These are phyloP conservation scores for Neurospora sp. DNA, from an alignment of 495 filamentous ascomycete species.

Conservation along the genomic window DNA sequence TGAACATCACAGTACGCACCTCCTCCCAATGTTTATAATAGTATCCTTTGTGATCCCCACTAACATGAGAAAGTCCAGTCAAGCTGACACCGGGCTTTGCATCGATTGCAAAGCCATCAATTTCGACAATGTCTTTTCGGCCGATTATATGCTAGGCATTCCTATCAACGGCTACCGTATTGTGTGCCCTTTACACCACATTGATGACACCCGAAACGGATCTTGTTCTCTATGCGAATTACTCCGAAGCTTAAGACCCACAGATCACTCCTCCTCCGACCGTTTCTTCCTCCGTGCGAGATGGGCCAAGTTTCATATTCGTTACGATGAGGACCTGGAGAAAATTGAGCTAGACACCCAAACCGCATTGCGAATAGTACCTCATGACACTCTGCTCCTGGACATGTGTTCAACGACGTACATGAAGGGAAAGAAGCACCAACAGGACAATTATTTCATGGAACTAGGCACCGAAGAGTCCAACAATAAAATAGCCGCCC, in stretches of 20 bases:
- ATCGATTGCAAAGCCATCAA: background rate
- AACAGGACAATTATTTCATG: background rate
- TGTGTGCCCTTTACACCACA: background rate
- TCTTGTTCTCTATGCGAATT: background rate
- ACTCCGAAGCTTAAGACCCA: background rate
- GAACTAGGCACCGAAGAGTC: background rate
- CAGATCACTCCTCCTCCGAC: background rate
- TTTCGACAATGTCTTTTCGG: background rate
- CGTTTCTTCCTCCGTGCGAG: background rate
- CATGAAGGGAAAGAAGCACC: background rate
- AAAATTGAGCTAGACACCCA: no score
- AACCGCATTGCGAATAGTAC: background rate
- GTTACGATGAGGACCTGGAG: no score
- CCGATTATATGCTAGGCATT: background rate
- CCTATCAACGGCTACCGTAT: accelerated
- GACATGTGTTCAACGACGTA: background rate
- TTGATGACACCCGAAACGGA: background rate
- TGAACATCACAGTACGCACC: background rate
- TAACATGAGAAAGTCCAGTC: background rate
- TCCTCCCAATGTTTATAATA: background rate
- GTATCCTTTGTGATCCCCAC: background rate
- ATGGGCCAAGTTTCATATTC: background rate
- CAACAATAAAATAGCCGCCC: background rate
- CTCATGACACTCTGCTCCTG: background rate
- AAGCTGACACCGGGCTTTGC: background rate